Percentiles rank a stretch among this genome's conserved stretches.
Conservation (phyloP, 2,329 filamentous ascomycete species). For the Colletotrichum eremochloae region DNA sequence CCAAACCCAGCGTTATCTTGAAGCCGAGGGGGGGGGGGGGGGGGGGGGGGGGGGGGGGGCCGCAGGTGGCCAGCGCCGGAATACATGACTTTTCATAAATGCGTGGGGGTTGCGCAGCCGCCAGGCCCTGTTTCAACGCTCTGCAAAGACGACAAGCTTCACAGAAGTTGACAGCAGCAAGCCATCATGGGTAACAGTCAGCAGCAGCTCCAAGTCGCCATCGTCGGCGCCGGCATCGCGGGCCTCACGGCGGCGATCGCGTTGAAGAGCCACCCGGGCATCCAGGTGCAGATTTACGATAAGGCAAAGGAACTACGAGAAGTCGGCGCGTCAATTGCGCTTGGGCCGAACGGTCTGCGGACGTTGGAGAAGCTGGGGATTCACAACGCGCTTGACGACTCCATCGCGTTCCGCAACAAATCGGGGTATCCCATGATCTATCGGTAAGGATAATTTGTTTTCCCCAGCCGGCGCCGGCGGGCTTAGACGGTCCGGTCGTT, state of each 20-base stretch:
- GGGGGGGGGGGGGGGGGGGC: not conserved
- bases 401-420: conserved; percentile 56
- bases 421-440: conserved; percentile 61
- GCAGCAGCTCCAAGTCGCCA: conserved; percentile 55
- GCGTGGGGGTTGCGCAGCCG: not conserved
- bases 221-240: conserved; percentile 65
- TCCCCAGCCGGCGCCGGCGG: not conserved
- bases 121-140: not conserved
- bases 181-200: conserved; percentile 5
- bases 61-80: conserved; percentile 1
- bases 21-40: not conserved
- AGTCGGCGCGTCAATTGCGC: conserved; percentile 62
- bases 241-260: conserved; percentile 63
- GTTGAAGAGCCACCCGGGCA: conserved; percentile 54
- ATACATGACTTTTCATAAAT: conserved; percentile 18
- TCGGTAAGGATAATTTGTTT: conserved; percentile 47
- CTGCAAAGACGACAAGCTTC: conserved; percentile 1
- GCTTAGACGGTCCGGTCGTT: too few relatives aligned
- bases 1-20: conserved; percentile 29
- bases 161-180: not conserved
- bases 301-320: conserved; percentile 60
- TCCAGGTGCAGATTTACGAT: conserved; percentile 65
- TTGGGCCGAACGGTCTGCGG: conserved; percentile 66
- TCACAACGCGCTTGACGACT: conserved; percentile 57
- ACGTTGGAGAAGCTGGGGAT: conserved; percentile 65